A percentile compares a stretch with the other conserved stretches of the same genome.
phyloP scores from a whole-genome alignment of 768 basidiomycete species.

The Hydnomerulius pinastri region DNA sequence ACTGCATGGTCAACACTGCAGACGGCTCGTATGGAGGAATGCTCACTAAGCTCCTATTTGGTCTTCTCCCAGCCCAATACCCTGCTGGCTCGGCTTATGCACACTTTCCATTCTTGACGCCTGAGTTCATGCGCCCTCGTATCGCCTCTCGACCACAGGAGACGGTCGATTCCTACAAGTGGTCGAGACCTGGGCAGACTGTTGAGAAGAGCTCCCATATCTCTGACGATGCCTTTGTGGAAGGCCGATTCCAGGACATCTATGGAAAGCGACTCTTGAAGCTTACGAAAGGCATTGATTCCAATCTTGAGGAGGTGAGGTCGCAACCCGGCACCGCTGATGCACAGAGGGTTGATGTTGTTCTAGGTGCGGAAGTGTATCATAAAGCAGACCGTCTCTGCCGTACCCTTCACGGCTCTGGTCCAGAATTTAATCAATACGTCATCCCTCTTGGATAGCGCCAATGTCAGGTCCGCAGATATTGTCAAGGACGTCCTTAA shows the following conservation, averaged over 20 bases:
- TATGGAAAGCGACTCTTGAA: slow-evolving; percentile 20
- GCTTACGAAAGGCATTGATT: slow-evolving; percentile 13
- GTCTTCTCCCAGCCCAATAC: slow-evolving; percentile 70
- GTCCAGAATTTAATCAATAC: slow-evolving; percentile 9
- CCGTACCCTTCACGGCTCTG: slow-evolving; percentile 11
- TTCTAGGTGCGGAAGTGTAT: slow-evolving; percentile 17
- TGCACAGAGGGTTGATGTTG: background rate
- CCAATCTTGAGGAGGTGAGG: slow-evolving; percentile 13
- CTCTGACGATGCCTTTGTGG: background rate
- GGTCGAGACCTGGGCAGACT: slow-evolving; percentile 48
- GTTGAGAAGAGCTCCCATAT: background rate
- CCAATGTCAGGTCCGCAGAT: slow-evolving; percentile 43
- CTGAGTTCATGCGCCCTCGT: slow-evolving; percentile 44
- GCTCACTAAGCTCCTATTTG: slow-evolving; percentile 72
- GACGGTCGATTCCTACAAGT: slow-evolving; percentile 51
- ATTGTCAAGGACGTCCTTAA: slow-evolving; percentile 71
- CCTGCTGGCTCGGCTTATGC: slow-evolving; percentile 65
- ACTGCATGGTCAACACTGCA: slow-evolving; percentile 60
- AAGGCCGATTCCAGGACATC: background rate
- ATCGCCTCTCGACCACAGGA: slow-evolving; percentile 37
- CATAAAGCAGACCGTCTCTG: slow-evolving; percentile 11
- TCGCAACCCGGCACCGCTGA: background rate
- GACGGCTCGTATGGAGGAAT: slow-evolving; percentile 80
- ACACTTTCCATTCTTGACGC: slow-evolving; percentile 81
- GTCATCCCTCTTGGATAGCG: slow-evolving; percentile 9